Base-by-base conservation (phyloP, 305 asterid species). In the Solanum hybrid region DNA sequence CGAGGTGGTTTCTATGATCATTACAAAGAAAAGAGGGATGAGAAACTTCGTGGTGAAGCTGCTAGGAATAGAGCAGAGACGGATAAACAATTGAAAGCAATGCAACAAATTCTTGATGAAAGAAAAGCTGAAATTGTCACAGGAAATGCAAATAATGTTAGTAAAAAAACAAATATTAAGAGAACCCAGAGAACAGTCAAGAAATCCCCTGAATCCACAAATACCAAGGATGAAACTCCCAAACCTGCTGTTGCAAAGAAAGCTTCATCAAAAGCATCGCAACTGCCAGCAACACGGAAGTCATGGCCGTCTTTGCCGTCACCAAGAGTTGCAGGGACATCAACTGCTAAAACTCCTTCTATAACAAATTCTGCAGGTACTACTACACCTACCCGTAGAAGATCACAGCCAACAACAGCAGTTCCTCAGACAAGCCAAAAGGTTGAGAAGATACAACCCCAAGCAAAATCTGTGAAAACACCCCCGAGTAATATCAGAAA, bases 281-380 rank as follows among this genome's bases (percentile, higher is more conserved):
- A 97, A 86, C 88, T 96, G 91, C 98, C 99, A 24, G 93, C 95
- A 64, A 93, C 93, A 11, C 97, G 98, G 77, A 96, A 97, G 90
- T 97, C 99, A n/a, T 97, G 96, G 98, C 96, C 98, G 28, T 93
- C 98, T 80, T 86, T 93, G 89, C 96, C 98, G 22, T 94, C 97
- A 64, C 91, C 96, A 8, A 95, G 95, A 89, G 94, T 93, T 84
- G 87, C 94, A 75, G 96, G 96, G 89, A 90, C 91, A 89, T 93
- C 97, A 80, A 94, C 97, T 84, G 94, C 96, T 89, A 85, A 57
- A 85, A 84, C 96, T 76, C 94, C 97, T 81, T 75, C 91, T 18
- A 87, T 90, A 35, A 89, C 92, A 87, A 89, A 94, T 64, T 88
- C 95, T 79, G 61, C 97, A 67, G 93, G 91, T 89, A 78, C 92